These are phyloP conservation scores for Pezicula carpinea DNA, from an alignment of 2,329 filamentous ascomycete genomes.

Conservation along the genomic window DNA sequence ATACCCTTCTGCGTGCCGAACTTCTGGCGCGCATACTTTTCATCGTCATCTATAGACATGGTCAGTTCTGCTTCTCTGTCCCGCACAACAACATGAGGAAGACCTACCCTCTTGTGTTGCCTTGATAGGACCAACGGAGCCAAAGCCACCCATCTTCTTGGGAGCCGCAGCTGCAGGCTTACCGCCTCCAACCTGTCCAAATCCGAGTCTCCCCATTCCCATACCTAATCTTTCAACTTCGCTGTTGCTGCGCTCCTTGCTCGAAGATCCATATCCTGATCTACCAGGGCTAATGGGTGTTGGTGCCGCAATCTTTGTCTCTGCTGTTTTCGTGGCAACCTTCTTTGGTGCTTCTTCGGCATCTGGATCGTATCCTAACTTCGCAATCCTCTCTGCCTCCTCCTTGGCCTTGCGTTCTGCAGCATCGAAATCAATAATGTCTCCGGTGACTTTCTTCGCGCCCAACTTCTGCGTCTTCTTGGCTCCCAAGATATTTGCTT, in stretches of 20 bases:
- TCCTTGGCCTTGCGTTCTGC: constrained; percentile 96
- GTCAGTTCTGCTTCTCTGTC: constrained; percentile 20
- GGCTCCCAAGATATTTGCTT: constrained; percentile 78
- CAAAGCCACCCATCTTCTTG: constrained; percentile 81
- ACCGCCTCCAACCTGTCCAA: constrained; percentile 72
- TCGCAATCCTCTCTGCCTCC: constrained; percentile 92
- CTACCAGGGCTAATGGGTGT: constrained; percentile 67
- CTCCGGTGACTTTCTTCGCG: constrained; percentile 80
- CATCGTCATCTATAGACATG: constrained; percentile 56
- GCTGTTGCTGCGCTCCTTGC: constrained; percentile 59
- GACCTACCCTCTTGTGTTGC: constrained; percentile 61
- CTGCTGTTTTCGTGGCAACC: constrained; percentile 31
- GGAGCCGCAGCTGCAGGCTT: constrained; percentile 56
- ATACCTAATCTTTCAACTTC: constrained; percentile 89
- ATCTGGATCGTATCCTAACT: constrained; percentile 91
- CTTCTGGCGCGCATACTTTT: constrained; percentile 80
- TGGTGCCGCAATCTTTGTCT: constrained; percentile 57
- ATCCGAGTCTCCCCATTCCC: constrained; percentile 76
- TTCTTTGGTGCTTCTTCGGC: constrained; percentile 59
- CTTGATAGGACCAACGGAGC: constrained; percentile 74
- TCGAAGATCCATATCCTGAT: constrained; percentile 58
- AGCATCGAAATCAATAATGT: constrained; percentile 91
- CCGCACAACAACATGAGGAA: neutral
- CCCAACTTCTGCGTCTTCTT: constrained; percentile 83
- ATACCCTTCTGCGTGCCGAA: constrained; percentile 94